Evolutionary conservation across 768 basidiomycete species (phyloP).

Genomic region (Boletus tylopilopsis): DNA sequence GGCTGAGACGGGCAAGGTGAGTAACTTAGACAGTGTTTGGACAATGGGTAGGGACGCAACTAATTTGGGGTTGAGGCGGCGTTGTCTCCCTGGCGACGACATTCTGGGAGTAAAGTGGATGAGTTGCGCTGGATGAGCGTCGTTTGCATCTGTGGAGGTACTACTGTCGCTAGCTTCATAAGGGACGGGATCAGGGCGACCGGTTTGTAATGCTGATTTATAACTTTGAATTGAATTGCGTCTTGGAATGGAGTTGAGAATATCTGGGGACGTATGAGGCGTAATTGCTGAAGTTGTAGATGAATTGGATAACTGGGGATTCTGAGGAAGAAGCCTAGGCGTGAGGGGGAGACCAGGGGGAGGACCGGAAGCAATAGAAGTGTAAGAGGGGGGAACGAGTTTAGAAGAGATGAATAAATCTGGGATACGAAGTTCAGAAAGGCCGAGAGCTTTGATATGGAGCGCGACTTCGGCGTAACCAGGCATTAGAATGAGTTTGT

Average conservation of each 20-base stretch:
- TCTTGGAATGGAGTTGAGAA: conserved; percentile 10
- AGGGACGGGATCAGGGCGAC: conserved; percentile 28
- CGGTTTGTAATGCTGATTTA: conserved; percentile 38
- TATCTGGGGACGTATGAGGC: conserved; percentile 9
- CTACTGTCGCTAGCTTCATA: conserved; percentile 45
- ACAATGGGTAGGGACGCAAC: conserved; percentile 36
- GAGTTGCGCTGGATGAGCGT: conserved; percentile 26
- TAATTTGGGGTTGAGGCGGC: conserved; percentile 50
- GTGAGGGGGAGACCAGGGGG: conserved; percentile 24
- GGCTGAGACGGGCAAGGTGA: conserved; percentile 34
- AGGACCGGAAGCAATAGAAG: conserved; percentile 20
- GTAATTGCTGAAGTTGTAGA: conserved; percentile 4
- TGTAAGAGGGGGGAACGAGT: conserved; percentile 34
- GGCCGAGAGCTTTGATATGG: conserved; percentile 52
- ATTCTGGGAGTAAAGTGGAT: conserved; percentile 25
- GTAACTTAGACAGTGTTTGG: conserved; percentile 16
- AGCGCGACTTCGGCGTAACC: conserved; percentile 59
- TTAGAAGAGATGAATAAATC: conserved; percentile 61
- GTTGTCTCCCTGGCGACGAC: conserved; percentile 33
- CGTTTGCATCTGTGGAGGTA: conserved; percentile 43
- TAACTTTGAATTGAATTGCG: conserved; percentile 34
- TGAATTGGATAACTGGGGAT: conserved; percentile 11
- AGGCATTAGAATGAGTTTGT: conserved; percentile 63
- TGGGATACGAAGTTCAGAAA: conserved; percentile 52
- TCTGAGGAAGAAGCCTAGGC: conserved; percentile 11